Evolutionary conservation across 495 filamentous ascomycete species (phyloP), one percentile per base, ranked within the genome.

Genomic region (Geopyxis carbonaria): DNA sequence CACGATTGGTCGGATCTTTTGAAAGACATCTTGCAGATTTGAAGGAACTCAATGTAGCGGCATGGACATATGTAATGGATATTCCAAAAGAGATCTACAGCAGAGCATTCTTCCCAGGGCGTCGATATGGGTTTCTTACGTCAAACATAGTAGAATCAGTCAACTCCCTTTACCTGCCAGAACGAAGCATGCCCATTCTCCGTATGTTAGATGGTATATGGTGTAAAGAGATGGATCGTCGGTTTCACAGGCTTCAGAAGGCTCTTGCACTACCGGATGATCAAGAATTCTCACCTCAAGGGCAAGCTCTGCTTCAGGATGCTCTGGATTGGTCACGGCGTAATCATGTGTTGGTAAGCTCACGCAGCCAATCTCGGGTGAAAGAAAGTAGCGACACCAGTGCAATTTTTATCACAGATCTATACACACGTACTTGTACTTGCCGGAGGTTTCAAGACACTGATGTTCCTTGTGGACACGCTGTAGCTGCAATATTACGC

Each of bases 111-210:
- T 42, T 36, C 43, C 20, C 28, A n/a, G 30, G 19, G 5, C 27
- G 21, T 2, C 41, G 29, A 31, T 48, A 24, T 25, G 38, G 41
- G 13, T 32, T 45, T 20, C 20, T 41, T 31, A 48, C 38, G 11
- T 43, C 33, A 2, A 50, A 50, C 22, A 13, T 38, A 18, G 43
- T 43, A 13, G 38, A 50, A 28, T 46, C 38, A 5, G 32, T 32
- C 3, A 50, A 50, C 24, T 31, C 15, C 10, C 8, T 45, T 1
- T 38, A 39, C 3, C 20, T 23, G 27, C 20, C 21, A 5, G 22
- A 34, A 27, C 19, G 42, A 13, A 43, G 45, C 27, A 21, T 45
- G 4, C 31, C 46, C 18, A 32, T 45, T 4, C 3, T 45, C 0
- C 37, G 42, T 13, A 27, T 42, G 15, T 11, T 49, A 4, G 23